These are phyloP conservation scores for Bryum argenteum DNA, from an alignment of 225 moss, liverwort and hornwort species.

Conservation along the genomic window DNA sequence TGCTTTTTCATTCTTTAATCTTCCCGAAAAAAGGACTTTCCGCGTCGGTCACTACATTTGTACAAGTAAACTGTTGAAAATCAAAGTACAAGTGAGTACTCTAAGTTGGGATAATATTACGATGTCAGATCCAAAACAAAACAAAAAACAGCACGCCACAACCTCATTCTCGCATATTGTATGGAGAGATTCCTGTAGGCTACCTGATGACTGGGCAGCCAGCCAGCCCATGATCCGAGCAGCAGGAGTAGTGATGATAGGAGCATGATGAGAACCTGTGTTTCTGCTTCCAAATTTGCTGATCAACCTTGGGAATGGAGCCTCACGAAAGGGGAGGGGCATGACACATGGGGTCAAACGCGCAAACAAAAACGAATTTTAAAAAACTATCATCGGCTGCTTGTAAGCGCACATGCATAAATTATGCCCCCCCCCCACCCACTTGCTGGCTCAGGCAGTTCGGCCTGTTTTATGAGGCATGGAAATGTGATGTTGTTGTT, in stretches of 20 bases:
- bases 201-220: conserved; percentile 1
- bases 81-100: no score
- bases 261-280: neutral
- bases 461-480: no score
- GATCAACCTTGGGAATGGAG: neutral
- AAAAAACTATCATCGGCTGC: conserved; percentile 7
- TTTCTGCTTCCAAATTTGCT: neutral
- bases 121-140: no score
- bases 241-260: neutral
- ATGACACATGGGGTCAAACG: neutral
- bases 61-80: no score
- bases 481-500: no score
- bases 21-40: no score
- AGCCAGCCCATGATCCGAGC: neutral
- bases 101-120: no score
- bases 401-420: neutral
- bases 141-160: neutral
- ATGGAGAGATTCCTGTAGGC: neutral
- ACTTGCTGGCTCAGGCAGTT: no score
- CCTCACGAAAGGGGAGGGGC: neutral
- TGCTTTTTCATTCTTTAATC: no score
- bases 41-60: no score
- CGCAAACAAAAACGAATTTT: no score
- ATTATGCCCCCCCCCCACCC: no score
- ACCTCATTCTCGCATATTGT: neutral